phyloP scores from a whole-genome alignment of 2,329 filamentous ascomycete genomes.

The Aphanocladium album region DNA sequence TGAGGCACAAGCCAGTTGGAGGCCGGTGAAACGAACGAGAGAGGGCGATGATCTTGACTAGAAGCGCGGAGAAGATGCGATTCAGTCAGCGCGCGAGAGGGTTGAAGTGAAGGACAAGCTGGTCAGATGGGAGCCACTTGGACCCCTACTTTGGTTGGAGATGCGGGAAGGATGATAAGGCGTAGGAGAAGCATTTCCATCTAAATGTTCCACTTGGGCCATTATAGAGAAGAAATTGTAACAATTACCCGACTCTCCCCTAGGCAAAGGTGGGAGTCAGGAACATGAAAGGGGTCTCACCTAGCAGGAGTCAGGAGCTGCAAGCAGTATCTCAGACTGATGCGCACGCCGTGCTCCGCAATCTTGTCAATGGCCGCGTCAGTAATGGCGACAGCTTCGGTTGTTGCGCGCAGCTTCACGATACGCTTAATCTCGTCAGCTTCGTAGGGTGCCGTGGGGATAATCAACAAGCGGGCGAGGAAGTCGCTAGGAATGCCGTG shows the following conservation, averaged over 20 bases:
- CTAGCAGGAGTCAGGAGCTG: slow-evolving; percentile 84
- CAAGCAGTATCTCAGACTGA: slow-evolving; percentile 87
- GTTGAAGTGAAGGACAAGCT: not conserved
- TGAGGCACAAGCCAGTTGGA: slow-evolving; percentile 10
- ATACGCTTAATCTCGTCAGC: slow-evolving; percentile 89
- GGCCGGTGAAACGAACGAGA: not conserved
- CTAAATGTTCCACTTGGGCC: not conserved
- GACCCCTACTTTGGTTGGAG: not conserved
- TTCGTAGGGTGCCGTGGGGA: slow-evolving; percentile 87
- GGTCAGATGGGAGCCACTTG: not conserved
- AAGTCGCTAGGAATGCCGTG: slow-evolving; percentile 95
- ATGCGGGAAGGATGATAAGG: not conserved
- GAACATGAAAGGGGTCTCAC: slow-evolving; percentile 34
- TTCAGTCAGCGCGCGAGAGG: not conserved
- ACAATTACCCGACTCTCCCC: not conserved
- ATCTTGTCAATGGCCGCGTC: slow-evolving; percentile 85
- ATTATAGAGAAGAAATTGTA: slow-evolving; percentile 1
- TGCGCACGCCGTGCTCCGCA: slow-evolving; percentile 77
- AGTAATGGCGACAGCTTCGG: slow-evolving; percentile 72
- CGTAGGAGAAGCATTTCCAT: not conserved
- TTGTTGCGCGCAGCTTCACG: slow-evolving; percentile 75
- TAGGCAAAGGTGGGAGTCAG: slow-evolving; percentile 1
- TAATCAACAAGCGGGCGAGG: slow-evolving; percentile 86
- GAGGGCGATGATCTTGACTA: not conserved
- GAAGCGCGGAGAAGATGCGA: not conserved